phyloP scores from a whole-genome alignment of 1,284 basidiomycete genomes.

The Xerocomus amazonicus region DNA sequence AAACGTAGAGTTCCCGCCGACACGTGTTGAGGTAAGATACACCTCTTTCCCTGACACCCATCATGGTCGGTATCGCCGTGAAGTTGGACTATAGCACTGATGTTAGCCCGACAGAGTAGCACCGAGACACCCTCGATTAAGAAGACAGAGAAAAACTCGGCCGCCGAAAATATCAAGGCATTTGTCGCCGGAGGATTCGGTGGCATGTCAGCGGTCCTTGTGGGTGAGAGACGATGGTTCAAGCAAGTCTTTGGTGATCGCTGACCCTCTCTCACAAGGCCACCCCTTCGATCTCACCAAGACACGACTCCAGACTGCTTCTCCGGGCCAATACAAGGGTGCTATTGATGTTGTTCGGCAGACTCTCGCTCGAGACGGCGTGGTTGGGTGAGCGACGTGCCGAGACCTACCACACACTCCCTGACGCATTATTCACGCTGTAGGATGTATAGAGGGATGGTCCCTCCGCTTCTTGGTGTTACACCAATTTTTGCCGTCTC shows the following conservation, averaged over 20 bases:
- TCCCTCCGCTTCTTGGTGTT: conserved; percentile 93
- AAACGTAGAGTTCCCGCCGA: background rate
- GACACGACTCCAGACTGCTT: conserved; percentile 92
- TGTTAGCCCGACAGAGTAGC: conserved; percentile 21
- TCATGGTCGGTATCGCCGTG: conserved; percentile 26
- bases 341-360: conserved; percentile 93
- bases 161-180: conserved; percentile 68
- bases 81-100: conserved; percentile 8
- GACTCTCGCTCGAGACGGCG: conserved; percentile 85
- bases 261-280: conserved; percentile 45
- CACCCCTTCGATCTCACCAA: conserved; percentile 99
- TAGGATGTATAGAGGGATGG: conserved; percentile 94
- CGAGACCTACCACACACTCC: background rate
- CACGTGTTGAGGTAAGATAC: background rate
- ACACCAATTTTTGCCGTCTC: conserved; percentile 99
- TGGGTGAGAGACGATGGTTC: conserved; percentile 58
- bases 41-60: conserved; percentile 12
- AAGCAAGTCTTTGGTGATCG: background rate
- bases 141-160: conserved; percentile 36
- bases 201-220: conserved; percentile 82
- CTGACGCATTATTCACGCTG: conserved; percentile 3
- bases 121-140: conserved; percentile 18
- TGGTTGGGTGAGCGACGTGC: conserved; percentile 64
- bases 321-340: conserved; percentile 87
- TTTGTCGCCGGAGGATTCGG: conserved; percentile 92